Conservation (phyloP, 805 yeast species). For the Candida rishiriensis region DNA sequence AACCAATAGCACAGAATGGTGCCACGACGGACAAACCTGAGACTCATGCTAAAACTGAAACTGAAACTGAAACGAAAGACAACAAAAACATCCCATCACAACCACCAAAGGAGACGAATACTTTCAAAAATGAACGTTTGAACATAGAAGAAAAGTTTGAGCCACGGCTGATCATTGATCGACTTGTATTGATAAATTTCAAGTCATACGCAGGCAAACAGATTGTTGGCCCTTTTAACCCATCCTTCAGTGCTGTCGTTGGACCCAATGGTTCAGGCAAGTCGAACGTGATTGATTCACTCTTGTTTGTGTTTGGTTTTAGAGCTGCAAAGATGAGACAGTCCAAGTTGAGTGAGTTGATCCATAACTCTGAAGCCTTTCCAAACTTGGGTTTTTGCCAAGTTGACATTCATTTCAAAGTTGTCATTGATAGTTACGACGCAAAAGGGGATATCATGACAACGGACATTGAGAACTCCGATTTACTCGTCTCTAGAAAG, state of each 20-base stretch:
- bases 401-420: slow-evolving; percentile 85
- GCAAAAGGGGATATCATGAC: slow-evolving; percentile 28
- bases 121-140: too few species aligned
- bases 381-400: slow-evolving; percentile 70
- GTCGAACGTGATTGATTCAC: slow-evolving; percentile 96
- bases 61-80: too few species aligned
- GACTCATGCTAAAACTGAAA: too few species aligned
- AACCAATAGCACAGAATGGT: too few species aligned
- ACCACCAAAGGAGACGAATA: too few species aligned
- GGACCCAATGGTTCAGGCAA: slow-evolving; percentile 99
- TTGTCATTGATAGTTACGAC: slow-evolving; percentile 53
- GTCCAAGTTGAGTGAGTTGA: slow-evolving; percentile 84
- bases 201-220: slow-evolving; percentile 95
- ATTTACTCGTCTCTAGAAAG: slow-evolving; percentile 69
- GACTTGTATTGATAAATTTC: slow-evolving; percentile 75
- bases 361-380: slow-evolving; percentile 79
- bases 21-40: too few species aligned
- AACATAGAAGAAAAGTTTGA: slow-evolving; percentile 5
- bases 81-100: too few species aligned
- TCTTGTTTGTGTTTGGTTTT: slow-evolving; percentile 95
- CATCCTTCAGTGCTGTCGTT: slow-evolving; percentile 93
- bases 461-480: slow-evolving; percentile 47
- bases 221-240: slow-evolving; percentile 89
- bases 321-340: slow-evolving; percentile 97
- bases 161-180: slow-evolving; percentile 66